These are phyloP conservation scores for Chlamydomonas schloesseri DNA, from an alignment of 139 green algal species.

Conservation along the genomic window DNA sequence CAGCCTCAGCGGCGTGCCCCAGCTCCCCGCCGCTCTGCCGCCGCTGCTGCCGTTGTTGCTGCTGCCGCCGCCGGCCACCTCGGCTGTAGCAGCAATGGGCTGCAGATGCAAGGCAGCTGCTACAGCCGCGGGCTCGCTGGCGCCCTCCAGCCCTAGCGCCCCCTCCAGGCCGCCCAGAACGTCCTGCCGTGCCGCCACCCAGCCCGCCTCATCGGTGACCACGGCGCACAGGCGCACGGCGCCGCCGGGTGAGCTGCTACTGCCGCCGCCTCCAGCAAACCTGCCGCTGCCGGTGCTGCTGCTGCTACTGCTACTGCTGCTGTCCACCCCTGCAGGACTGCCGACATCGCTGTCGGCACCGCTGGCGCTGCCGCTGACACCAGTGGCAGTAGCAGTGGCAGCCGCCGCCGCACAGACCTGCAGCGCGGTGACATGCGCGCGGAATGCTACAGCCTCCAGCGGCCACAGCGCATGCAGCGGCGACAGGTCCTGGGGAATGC, in stretches of 20 bases:
- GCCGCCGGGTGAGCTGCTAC: no score
- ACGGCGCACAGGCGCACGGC: background rate
- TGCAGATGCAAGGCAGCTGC: no score
- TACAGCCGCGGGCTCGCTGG: background rate
- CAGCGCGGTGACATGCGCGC: conserved; percentile 31
- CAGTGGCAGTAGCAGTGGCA: background rate
- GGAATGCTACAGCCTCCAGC: conserved; percentile 3
- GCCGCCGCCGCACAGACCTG: background rate
- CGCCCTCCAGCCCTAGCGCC: background rate
- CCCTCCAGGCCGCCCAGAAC: background rate
- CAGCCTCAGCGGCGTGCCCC: no score
- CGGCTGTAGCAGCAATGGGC: no score
- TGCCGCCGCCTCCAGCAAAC: no score
- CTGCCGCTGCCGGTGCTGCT: no score
- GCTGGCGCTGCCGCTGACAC: background rate
- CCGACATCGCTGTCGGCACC: background rate
- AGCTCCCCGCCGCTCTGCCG: no score
- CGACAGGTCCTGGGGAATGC: background rate
- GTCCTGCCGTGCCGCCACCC: conserved; percentile 9
- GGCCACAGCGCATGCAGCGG: conserved; percentile 27
- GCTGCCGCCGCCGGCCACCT: background rate
- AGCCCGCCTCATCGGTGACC: conserved; percentile 5
- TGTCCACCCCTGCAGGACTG: no score
- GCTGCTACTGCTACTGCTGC: no score
- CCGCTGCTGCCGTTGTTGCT: background rate